phyloP scores from a whole-genome alignment of 495 filamentous ascomycete species.

The Pyrenula aspistea region DNA sequence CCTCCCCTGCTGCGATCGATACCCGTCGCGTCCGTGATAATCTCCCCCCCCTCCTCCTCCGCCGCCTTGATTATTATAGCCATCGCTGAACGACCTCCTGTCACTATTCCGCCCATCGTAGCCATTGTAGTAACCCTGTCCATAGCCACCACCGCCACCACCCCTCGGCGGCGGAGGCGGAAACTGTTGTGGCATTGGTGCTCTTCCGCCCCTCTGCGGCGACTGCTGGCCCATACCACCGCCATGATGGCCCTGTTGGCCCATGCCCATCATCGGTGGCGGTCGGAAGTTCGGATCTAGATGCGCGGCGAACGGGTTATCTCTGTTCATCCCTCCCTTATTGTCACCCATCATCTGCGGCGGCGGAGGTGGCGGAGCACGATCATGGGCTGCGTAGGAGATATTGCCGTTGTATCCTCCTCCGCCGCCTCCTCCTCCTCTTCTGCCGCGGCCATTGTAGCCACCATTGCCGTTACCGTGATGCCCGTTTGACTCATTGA shows the following conservation, averaged over 20 bases:
- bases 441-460: slow-evolving; percentile 5
- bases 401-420: not conserved
- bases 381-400: not conserved
- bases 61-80: not conserved
- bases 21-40: not conserved
- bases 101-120: slow-evolving; percentile 10
- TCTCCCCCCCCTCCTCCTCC: not conserved
- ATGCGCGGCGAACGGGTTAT: slow-evolving; percentile 43
- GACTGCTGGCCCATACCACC: slow-evolving; percentile 15
- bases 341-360: slow-evolving; percentile 5
- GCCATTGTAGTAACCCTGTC: slow-evolving; percentile 10
- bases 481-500: slow-evolving; percentile 29
- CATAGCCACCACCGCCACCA: slow-evolving; percentile 15
- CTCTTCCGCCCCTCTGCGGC: not conserved
- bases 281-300: slow-evolving; percentile 37
- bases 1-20: not conserved
- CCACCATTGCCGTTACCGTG: slow-evolving; percentile 38
- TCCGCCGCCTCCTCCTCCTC: slow-evolving; percentile 1
- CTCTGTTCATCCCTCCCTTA: slow-evolving; percentile 18
- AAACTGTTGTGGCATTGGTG: not conserved
- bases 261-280: slow-evolving; percentile 11
- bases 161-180: slow-evolving; percentile 1
- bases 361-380: slow-evolving; percentile 9
- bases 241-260: slow-evolving; percentile 9
- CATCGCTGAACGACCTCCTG: not conserved